phyloP scores from a whole-genome alignment of 2,329 filamentous ascomycete species.

The Aplosporella prunicola region DNA sequence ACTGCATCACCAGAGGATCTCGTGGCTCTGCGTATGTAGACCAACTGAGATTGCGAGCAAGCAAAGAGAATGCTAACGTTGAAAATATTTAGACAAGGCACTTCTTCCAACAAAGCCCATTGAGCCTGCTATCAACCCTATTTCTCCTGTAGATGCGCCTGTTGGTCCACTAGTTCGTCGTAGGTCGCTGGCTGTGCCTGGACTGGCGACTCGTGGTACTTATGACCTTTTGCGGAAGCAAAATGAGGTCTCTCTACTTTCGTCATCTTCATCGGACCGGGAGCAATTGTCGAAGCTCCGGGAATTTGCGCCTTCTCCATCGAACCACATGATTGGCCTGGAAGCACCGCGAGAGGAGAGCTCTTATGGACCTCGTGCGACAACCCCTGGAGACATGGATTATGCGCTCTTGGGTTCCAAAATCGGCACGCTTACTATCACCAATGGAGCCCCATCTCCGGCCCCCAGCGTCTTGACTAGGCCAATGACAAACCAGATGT shows the following conservation, averaged over 20 bases:
- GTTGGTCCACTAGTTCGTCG: conserved; percentile 22
- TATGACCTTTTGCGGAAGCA: conserved; percentile 25
- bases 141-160: conserved; percentile 10
- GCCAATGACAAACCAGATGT: not conserved
- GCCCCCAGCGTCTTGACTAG: conserved; percentile 26
- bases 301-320: conserved; percentile 17
- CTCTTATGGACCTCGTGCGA: conserved; percentile 19
- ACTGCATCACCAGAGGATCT: conserved; percentile 40
- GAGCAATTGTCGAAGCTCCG: conserved; percentile 26
- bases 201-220: conserved; percentile 26
- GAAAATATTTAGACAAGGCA: conserved; percentile 9
- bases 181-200: conserved; percentile 33
- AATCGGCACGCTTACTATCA: conserved; percentile 37
- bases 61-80: not conserved
- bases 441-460: conserved; percentile 39
- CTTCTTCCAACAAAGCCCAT: conserved; percentile 10
- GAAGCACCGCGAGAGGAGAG: conserved; percentile 22
- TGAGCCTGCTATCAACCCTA: too few species aligned
- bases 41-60: too few species aligned
- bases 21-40: conserved; percentile 32
- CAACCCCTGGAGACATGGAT: conserved; percentile 34
- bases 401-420: conserved; percentile 33
- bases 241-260: conserved; percentile 21
- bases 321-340: conserved; percentile 16
- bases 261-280: conserved; percentile 17